Evolutionary conservation across 352 stramenopile species (phyloP), one percentile per base, ranked within the genome.

Genomic region (Phytophthora cryptogea): DNA sequence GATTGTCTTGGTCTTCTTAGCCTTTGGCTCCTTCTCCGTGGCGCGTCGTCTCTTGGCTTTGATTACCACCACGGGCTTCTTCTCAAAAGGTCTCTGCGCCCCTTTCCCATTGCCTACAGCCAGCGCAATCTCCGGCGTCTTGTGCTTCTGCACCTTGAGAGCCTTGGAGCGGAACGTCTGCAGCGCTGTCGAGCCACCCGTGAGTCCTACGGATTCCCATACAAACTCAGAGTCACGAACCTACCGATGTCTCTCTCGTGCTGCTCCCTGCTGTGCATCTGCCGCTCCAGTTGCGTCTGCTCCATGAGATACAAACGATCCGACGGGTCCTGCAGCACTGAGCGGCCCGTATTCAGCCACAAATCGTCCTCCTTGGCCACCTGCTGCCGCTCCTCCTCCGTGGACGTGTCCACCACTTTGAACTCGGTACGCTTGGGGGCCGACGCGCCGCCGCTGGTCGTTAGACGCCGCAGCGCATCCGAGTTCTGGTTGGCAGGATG

Each of bases 261-360:
- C 43, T 72, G 53, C 59, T 83, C 67, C 50, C 53, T 65, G 50
- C 40, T 66, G 45, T 72, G 55, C 11, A 59, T 59, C 50, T 78
- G 63, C 13, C 72, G 59, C 46, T 85, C 64, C 35, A 89, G 52
- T 8, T 65, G 76, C 56, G 69, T 77, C 60, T 92, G 83, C 54
- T 92, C 83, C 53, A 80, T 32, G 17, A 92, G 63, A 55, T 90
- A 92, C 54, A 92, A 40, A 53, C 83, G 68, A 51, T 94, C 84
- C 35, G 82, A 92, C 49, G 82, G 60, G 59, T 92, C 84, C 31
- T 90, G 73, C 53, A 94, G 82, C 8, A 82, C 20, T 23, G 20
- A 80, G 13, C 78, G 80, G 5, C 70, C 72, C 14, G 67, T 77
- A 27, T 68, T 71, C 30, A 66, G 48, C 54, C 60, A 63, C 11